Evolutionary conservation across 2,329 filamentous ascomycete species (phyloP), one percentile per base, ranked within the genome.

Genomic region (Raffaelea ambrosiae): DNA sequence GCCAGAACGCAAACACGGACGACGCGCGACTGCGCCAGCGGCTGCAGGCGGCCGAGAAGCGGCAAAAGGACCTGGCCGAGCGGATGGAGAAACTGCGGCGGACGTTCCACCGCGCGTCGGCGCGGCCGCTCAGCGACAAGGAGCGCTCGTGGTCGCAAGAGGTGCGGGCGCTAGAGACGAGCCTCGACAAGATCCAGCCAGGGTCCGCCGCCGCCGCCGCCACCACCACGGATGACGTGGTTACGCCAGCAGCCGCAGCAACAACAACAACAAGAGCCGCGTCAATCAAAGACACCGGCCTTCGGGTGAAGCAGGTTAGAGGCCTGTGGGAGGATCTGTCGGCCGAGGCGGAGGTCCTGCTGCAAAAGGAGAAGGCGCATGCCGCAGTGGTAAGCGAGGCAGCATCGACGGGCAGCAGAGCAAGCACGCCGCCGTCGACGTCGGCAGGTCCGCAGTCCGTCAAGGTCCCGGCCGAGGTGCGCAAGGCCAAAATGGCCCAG

Each of bases 401-500:
- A 38, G 35, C 23, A 33, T 18, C 40, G 57, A 59, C 11, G 55
- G 49, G 40, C 59, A 60, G 43, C 53, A 29, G 26, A 7, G 26
- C 7, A 7, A 13, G 26, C 26, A 29, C 52, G 23, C 47, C 57
- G 23, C 44, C 31, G 21, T 21, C 53, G 54, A 26, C 54, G 35
- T 60, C 68, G 22, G 5, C 44, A 2, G 14, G 44, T 16, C 63
- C 66, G n/a, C 56, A 53, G 31, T 55, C 59, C 50, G 55, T 77
- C 44, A 68, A 71, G 53, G 77, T 84, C 47, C 77, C 81, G 13
- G 66, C 72, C 19, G 78, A 81, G 47, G 72, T 85, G 50, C 72
- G 81, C 50, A 77, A 72, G 63, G 74, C 71, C 44, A 85, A 84
- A 64, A 63, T 86, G 54, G 70, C 71, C 48, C 76, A 84, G 59